phyloP scores from a whole-genome alignment of 1,284 basidiomycete species.

The Inonotus hispidus region DNA sequence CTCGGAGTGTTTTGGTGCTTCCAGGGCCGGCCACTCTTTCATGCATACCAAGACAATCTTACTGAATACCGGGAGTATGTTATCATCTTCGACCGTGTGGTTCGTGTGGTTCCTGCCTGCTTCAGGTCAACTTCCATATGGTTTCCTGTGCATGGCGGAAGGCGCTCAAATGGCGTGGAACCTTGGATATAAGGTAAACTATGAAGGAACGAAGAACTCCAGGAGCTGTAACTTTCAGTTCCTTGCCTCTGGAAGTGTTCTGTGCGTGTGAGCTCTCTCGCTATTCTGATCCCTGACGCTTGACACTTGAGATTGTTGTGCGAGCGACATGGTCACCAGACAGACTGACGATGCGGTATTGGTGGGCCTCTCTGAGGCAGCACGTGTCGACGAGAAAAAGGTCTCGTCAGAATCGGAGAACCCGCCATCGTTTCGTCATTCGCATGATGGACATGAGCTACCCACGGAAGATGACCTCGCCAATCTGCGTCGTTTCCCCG shows the following conservation, averaged over 20 bases:
- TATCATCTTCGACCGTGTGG: not conserved
- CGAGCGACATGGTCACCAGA: not conserved
- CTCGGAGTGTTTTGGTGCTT: not conserved
- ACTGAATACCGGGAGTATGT: not conserved
- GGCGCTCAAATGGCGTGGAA: too few species aligned
- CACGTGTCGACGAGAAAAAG: not conserved
- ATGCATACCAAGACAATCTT: not conserved
- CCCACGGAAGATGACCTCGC: constrained; percentile 65
- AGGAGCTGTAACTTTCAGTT: not conserved
- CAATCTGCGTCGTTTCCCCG: constrained; percentile 59
- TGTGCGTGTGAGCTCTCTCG: too few species aligned
- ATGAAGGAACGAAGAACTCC: not conserved
- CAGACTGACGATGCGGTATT: constrained; percentile 29
- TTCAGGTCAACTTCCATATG: not conserved
- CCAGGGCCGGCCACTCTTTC: not conserved
- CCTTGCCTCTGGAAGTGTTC: too few species aligned
- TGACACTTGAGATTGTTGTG: not conserved
- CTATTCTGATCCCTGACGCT: not conserved
- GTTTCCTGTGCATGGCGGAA: not conserved
- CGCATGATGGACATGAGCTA: constrained; percentile 36
- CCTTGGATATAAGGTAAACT: not conserved
- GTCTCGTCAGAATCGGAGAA: not conserved
- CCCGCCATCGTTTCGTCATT: not conserved
- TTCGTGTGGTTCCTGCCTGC: not conserved
- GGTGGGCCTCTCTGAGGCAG: constrained; percentile 28